These are phyloP conservation scores for Coprinellus micaceus DNA, from an alignment of 768 basidiomycete genomes.

Conservation along the genomic window DNA sequence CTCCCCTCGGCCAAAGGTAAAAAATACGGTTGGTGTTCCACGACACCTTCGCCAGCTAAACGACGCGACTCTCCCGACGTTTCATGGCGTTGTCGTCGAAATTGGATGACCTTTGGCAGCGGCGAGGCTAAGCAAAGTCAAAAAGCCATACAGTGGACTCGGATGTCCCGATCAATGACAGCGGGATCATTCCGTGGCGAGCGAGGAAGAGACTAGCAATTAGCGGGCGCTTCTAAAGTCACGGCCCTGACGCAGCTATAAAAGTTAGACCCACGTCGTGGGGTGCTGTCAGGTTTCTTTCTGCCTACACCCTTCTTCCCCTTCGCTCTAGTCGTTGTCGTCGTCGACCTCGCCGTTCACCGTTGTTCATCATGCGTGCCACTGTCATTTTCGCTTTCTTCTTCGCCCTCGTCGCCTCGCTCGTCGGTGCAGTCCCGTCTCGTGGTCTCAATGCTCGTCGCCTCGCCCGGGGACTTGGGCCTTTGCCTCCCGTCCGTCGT, in stretches of 20 bases:
- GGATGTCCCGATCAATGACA: background rate
- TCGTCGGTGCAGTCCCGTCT: slow-evolving; percentile 28
- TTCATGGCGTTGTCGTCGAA: background rate
- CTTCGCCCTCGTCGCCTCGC: slow-evolving; percentile 33
- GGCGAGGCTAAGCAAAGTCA: slow-evolving; percentile 3
- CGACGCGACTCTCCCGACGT: no score
- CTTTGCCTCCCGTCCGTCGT: slow-evolving; percentile 41
- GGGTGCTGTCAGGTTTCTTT: slow-evolving; percentile 7
- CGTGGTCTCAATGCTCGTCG: slow-evolving; percentile 51
- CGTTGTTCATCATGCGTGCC: slow-evolving; percentile 9
- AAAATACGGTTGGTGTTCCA: no score
- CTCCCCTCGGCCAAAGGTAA: no score
- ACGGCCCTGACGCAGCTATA: background rate
- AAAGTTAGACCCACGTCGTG: background rate
- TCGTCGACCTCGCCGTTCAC: slow-evolving; percentile 8
- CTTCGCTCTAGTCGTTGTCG: slow-evolving; percentile 14
- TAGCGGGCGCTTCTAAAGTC: background rate
- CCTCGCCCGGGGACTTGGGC: slow-evolving; percentile 50
- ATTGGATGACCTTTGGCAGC: background rate
- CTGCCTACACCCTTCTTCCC: slow-evolving; percentile 13
- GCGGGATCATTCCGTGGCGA: background rate
- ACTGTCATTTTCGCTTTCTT: slow-evolving; percentile 34
- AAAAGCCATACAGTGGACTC: background rate
- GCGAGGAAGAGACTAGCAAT: background rate
- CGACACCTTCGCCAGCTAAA: no score